Evolutionary conservation across 345 rosid species (phyloP).

Genomic region (Pugionium cornutum): DNA sequence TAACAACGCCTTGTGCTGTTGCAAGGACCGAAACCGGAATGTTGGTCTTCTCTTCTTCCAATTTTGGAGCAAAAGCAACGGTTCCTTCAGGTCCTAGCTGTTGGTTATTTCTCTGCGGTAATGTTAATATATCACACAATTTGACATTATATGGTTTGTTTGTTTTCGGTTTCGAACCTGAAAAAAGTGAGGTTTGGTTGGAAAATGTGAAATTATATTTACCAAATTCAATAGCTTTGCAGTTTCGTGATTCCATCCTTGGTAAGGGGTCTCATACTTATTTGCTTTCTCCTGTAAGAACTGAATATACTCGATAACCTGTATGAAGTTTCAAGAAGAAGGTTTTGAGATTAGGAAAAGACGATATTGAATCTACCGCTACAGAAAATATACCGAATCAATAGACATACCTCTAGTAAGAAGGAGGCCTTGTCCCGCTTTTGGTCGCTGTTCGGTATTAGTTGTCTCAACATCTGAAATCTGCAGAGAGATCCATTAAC

Average conservation of each 20-base stretch:
- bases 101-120: slow-evolving; percentile 52
- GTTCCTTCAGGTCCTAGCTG: slow-evolving; percentile 51
- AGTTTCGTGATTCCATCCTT: slow-evolving; percentile 74
- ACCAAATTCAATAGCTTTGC: slow-evolving; percentile 75
- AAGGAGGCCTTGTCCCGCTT: slow-evolving; percentile 97
- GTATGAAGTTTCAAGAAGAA: slow-evolving; percentile 20
- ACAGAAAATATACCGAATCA: neutral
- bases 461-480: slow-evolving; percentile 84
- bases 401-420: slow-evolving; percentile 75
- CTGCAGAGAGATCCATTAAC: slow-evolving; percentile 45
- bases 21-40: slow-evolving; percentile 41
- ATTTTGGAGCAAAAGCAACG: slow-evolving; percentile 49
- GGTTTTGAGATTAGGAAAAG: neutral
- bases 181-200: neutral
- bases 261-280: slow-evolving; percentile 66
- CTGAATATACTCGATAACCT: slow-evolving; percentile 94
- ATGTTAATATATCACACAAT: slow-evolving; percentile 12
- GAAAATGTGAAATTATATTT: slow-evolving; percentile 28
- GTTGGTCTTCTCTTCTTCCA: slow-evolving; percentile 54
- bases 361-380: neutral
- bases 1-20: slow-evolving; percentile 39
- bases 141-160: slow-evolving; percentile 14
- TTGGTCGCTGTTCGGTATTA: slow-evolving; percentile 89
- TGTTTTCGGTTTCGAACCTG: neutral
- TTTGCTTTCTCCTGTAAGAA: slow-evolving; percentile 82